These are phyloP conservation scores for Candida berthetii DNA, from an alignment of 805 yeast species.

Conservation along the genomic window DNA sequence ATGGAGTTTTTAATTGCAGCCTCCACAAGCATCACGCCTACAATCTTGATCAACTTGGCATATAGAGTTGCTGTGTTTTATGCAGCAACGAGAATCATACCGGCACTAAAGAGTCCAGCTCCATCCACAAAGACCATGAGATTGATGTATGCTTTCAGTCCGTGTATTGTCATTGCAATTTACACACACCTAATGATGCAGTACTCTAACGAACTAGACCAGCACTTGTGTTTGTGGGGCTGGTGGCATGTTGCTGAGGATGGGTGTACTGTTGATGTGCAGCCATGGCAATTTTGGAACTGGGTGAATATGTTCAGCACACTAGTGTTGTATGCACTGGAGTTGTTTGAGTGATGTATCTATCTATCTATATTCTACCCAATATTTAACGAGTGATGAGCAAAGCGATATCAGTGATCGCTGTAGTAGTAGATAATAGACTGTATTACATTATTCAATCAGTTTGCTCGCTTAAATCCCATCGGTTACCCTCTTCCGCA, in stretches of 20 bases:
- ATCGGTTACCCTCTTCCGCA: neutral
- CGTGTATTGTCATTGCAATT: constrained; percentile 90
- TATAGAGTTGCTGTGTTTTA: constrained; percentile 82
- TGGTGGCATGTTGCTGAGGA: constrained; percentile 29
- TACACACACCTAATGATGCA: constrained; percentile 92
- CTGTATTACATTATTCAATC: too few species aligned
- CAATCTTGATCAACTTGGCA: constrained; percentile 74
- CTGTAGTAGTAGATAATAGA: too few species aligned
- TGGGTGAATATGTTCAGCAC: constrained; percentile 90
- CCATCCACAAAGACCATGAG: constrained; percentile 29
- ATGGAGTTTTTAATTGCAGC: constrained; percentile 41
- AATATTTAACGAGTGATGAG: too few species aligned
- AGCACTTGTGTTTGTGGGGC: constrained; percentile 56
- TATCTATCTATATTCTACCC: too few species aligned
- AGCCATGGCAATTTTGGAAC: constrained; percentile 96
- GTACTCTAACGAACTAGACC: constrained; percentile 60
- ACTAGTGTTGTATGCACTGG: constrained; percentile 72
- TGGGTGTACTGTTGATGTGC: constrained; percentile 25
- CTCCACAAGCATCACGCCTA: constrained; percentile 57
- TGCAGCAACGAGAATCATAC: constrained; percentile 92
- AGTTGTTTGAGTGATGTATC: constrained; percentile 36
- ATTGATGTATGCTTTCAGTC: constrained; percentile 81
- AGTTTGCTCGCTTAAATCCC: too few species aligned
- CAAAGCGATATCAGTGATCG: too few species aligned
- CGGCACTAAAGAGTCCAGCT: constrained; percentile 46